Evolutionary conservation across 2,329 filamentous ascomycete species (phyloP).

Genomic region (Penicillium sumatraense): DNA sequence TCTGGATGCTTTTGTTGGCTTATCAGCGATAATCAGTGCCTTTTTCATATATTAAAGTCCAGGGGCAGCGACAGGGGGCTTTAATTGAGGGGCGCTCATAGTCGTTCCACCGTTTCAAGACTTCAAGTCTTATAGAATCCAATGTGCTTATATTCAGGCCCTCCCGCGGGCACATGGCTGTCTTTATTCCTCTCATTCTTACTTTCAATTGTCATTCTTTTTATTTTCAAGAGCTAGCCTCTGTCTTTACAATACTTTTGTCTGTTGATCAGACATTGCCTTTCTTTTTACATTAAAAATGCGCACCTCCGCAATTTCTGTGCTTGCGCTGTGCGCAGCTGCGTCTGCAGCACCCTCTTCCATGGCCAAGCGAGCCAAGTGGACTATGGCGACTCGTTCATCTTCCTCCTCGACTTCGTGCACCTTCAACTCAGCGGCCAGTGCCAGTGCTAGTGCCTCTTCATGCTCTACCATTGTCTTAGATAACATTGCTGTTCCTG

Average conservation of each 20-base stretch:
- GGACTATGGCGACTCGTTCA: constrained; percentile 2
- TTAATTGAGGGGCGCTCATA: neutral
- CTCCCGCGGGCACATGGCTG: neutral
- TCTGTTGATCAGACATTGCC: constrained; percentile 28
- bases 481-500: constrained; percentile 27
- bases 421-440: constrained; percentile 59
- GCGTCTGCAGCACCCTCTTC: constrained; percentile 29
- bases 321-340: constrained; percentile 27
- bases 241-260: constrained; percentile 16
- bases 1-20: constrained; percentile 4
- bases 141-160: constrained; percentile 1
- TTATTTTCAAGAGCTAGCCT: constrained; percentile 13
- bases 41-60: neutral
- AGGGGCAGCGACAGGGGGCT: neutral
- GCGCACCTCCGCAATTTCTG: constrained; percentile 20
- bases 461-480: constrained; percentile 58
- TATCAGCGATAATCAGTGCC: constrained; percentile 1
- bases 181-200: constrained; percentile 2
- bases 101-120: constrained; percentile 3
- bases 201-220: neutral
- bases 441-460: constrained; percentile 54
- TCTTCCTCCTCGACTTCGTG: constrained; percentile 45
- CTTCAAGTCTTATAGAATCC: neutral
- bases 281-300: constrained; percentile 18
- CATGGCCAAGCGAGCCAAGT: constrained; percentile 26